phyloP scores from a whole-genome alignment of 108 stramenopile species.

The Discostella pseudostelligera region DNA sequence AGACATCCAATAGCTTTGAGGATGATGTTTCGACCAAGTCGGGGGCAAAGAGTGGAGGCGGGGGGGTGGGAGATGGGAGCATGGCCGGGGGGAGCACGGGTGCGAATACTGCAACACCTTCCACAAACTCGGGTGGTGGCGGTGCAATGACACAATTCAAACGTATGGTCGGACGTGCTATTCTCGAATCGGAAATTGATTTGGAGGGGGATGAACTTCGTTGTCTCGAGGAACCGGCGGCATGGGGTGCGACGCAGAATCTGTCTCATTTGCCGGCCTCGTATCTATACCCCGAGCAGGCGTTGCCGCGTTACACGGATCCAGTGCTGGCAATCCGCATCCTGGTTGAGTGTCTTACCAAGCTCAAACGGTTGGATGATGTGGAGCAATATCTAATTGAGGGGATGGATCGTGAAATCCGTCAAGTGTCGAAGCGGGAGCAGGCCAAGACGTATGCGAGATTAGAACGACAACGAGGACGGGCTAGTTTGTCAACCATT shows the following conservation, averaged over 20 bases:
- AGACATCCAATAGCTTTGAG: constrained; percentile 37
- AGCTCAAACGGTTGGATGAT: constrained; percentile 76
- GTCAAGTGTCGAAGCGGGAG: constrained; percentile 65
- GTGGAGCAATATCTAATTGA: constrained; percentile 73
- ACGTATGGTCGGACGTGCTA: constrained; percentile 60
- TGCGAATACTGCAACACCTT: constrained; percentile 2
- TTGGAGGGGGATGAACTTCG: constrained; percentile 81
- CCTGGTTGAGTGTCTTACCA: constrained; percentile 73
- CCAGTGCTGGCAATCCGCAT: constrained; percentile 74
- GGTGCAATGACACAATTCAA: constrained; percentile 19
- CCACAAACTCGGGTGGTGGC: neutral
- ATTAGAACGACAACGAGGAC: constrained; percentile 52
- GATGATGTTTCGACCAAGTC: constrained; percentile 36
- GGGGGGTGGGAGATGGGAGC: no score
- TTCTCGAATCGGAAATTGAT: constrained; percentile 80
- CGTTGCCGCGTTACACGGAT: constrained; percentile 64
- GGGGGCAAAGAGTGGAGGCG: constrained; percentile 10
- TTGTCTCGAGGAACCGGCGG: constrained; percentile 60
- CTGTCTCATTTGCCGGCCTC: constrained; percentile 32
- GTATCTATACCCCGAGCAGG: constrained; percentile 36
- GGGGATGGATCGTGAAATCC: constrained; percentile 56
- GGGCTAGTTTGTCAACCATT: constrained; percentile 6
- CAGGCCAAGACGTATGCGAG: constrained; percentile 75
- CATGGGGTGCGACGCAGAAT: constrained; percentile 13
- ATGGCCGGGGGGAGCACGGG: constrained; percentile 8